Base-by-base conservation (phyloP, 345 rosid genomes). In the Syzygium grande region DNA sequence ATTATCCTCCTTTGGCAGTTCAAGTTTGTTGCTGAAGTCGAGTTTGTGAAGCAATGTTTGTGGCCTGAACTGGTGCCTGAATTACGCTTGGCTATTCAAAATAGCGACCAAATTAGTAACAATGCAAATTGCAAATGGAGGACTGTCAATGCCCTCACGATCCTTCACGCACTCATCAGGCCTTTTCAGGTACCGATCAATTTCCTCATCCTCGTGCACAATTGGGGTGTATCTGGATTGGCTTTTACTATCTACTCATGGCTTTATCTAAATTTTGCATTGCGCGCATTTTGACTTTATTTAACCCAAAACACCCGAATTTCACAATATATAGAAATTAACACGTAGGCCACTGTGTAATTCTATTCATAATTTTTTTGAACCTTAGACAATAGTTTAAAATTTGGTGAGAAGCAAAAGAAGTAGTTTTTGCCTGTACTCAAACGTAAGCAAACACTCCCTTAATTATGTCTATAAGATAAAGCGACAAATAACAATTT, bases 1-100 rank as follows among this genome's bases (percentile, higher is more conserved):
- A 10, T 73, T 84, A 25, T 49, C 58, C 58, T 84, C 85, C 68
- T 86, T 90, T 89, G 90, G 89, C 94, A 96, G 98, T 93, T 95
- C 85, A 94, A 94, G 80, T 84, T 92, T 59, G 89, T 95, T 90
- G 93, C 91, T 86, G 92, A 91, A 73, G 92, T 92, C 4, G 98
- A 94, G 91, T 95, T 94, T 89, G 94, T 93, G 87, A 93, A 93
- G 94, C 92, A 92, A 88, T 92, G 95, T 89, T 91, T 86, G 84
- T 96, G 98, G 99, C 98, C 97, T 43, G 96, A 94, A 80, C 98
- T 95, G 90, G 94, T 96, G 73, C 93, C 93, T 27, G 93, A 95
- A 46, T 89, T 96, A 79, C 91, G 91, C 23, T 91, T 91, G 84
- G 97, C 96, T 85, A 90, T 96, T 78, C 93, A 94, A 87, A 94